Evolutionary conservation across 2,329 filamentous ascomycete species (phyloP).

Genomic region (Aschersonia sp.): DNA sequence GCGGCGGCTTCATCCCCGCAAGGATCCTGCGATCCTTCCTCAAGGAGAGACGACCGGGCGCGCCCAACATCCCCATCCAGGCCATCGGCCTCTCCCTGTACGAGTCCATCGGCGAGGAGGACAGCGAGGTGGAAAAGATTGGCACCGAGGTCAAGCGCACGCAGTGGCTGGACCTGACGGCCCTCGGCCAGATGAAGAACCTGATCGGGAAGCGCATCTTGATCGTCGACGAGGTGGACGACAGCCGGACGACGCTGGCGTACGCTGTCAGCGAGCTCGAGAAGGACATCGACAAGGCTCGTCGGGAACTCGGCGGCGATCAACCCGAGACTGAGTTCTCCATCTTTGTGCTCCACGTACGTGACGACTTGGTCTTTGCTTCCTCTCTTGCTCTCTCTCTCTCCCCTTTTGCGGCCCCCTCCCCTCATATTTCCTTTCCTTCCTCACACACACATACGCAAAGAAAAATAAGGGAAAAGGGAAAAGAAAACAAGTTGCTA

Average conservation of each 20-base stretch:
- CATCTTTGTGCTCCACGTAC: constrained; percentile 87
- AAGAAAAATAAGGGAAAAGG: neutral
- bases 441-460: too few relatives aligned
- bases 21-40: constrained; percentile 96
- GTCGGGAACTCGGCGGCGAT: constrained; percentile 53
- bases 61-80: constrained; percentile 95
- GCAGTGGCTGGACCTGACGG: constrained; percentile 90
- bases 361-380: constrained; percentile 15
- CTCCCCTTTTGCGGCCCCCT: neutral
- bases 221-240: constrained; percentile 91
- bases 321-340: constrained; percentile 66
- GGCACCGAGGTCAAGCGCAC: constrained; percentile 94
- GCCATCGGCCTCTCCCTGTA: constrained; percentile 96
- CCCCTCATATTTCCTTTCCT: too few relatives aligned
- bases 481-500: neutral
- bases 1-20: constrained; percentile 91
- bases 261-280: constrained; percentile 86
- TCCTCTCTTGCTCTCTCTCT: neutral
- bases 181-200: constrained; percentile 70
- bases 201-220: constrained; percentile 82
- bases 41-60: constrained; percentile 55
- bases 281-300: constrained; percentile 81
- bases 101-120: constrained; percentile 53
- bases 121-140: constrained; percentile 47
- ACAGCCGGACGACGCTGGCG: constrained; percentile 85